Evolutionary conservation across 2,329 filamentous ascomycete species (phyloP).

Genomic region (Pseudopithomyces maydicus): DNA sequence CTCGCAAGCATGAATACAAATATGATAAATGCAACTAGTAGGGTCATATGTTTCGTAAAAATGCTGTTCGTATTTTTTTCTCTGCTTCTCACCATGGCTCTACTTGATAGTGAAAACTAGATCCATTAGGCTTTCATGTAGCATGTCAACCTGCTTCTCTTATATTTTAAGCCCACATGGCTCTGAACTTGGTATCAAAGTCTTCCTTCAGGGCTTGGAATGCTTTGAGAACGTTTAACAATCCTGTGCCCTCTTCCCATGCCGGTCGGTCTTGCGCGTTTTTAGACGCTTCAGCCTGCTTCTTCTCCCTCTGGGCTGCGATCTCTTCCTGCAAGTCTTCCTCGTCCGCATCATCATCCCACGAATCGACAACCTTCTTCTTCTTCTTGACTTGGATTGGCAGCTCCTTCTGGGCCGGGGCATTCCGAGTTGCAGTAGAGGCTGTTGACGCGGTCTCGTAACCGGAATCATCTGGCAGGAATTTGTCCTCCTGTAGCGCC

Average conservation of each 20-base stretch:
- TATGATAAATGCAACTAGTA: background rate
- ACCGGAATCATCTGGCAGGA: slow-evolving; percentile 34
- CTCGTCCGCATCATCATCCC: slow-evolving; percentile 47
- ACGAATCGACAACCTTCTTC: slow-evolving; percentile 46
- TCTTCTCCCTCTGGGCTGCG: slow-evolving; percentile 33
- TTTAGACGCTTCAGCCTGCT: slow-evolving; percentile 23
- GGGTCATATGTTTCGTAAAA: background rate
- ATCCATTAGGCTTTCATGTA: no score
- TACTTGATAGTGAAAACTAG: background rate
- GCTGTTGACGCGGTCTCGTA: slow-evolving; percentile 28
- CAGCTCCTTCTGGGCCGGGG: slow-evolving; percentile 33
- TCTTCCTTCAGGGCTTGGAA: slow-evolving; percentile 63
- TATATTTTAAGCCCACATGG: slow-evolving; percentile 59
- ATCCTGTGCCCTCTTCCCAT: slow-evolving; percentile 53
- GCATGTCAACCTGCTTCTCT: background rate
- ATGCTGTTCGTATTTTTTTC: slow-evolving; percentile 2
- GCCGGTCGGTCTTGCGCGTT: slow-evolving; percentile 31
- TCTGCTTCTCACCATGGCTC: background rate
- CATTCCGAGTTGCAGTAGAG: slow-evolving; percentile 30
- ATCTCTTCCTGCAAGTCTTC: slow-evolving; percentile 41
- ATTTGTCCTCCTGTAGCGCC: slow-evolving; percentile 49
- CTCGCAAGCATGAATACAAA: background rate
- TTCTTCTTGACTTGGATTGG: slow-evolving; percentile 46
- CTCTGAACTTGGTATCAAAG: slow-evolving; percentile 68
- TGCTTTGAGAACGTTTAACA: slow-evolving; percentile 63